Evolutionary conservation across 2,329 filamentous ascomycete species (phyloP), one percentile per base, ranked within the genome.

Genomic region (Nigrospora oryzae): DNA sequence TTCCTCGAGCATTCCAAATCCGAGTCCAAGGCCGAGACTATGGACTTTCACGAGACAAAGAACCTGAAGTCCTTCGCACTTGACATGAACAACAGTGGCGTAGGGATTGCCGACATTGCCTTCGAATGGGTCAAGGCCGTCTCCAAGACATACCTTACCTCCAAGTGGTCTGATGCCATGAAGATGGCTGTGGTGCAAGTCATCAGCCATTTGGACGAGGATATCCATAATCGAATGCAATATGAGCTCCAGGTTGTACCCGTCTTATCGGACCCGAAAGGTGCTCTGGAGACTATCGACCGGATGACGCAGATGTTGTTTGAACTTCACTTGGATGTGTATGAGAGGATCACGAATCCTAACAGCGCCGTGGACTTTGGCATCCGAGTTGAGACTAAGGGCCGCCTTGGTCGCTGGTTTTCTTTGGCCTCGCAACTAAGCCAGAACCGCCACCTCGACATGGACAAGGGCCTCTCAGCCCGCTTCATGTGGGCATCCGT

Each of bases 1-100:
- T 83, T 84, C 51, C 67, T 84, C 4, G 80, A 84, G 51, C 77
- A 83, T 53, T 74, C 78, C 1, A 82, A 81, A 51, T 69, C 74
- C 0, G 71, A 77, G 52, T 71, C 74, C 41, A 63, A 69, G 17
- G 62, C 63, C 2, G 68, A 66, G n/a, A 67, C 65, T 3, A 64
- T 70, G 1, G 52, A 58, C 0, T 79, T 82, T 49, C 68, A 78
- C 16, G 76, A 80, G 44, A 63, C 65, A 1, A 68, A 68, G 36
- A 76, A 77, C 0, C 59, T 85, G 5, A 62, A 63, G 28, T 52
- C 62, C 1, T 84, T 84, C 53, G 70, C 74, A 1, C 61, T 67
- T 19, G 65, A 54, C 38, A 59, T 79, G 4, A 71, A 77, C 49
- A 56, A 63, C 1, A 63, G 63, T 7, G 79, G 75, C 70, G 66